Percentiles rank a stretch among this genome's conserved stretches.
phyloP scores from a whole-genome alignment of 257 asterid genomes.

The Agastache rugosa region DNA sequence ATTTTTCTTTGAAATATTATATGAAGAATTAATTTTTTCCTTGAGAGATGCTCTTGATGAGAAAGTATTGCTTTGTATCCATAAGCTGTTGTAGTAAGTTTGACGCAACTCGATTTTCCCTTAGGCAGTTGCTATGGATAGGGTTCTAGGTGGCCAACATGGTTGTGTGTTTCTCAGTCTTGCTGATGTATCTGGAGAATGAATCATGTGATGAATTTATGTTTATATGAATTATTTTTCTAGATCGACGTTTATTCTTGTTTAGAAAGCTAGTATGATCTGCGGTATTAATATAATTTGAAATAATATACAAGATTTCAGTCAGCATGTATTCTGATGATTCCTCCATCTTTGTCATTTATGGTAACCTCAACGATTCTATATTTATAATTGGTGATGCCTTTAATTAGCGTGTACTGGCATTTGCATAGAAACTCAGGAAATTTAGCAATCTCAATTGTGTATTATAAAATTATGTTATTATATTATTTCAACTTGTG shows the following conservation, averaged over 20 bases:
- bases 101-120: background rate
- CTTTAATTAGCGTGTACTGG: constrained; percentile 13
- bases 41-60: background rate
- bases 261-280: background rate
- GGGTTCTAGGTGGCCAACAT: constrained; percentile 12
- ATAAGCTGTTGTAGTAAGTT: background rate
- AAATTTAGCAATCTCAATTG: constrained; percentile 7
- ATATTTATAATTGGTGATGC: background rate
- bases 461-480: constrained; percentile 28
- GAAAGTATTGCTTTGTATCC: background rate
- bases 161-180: constrained; percentile 4
- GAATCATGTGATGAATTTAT: background rate
- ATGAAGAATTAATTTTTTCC: background rate
- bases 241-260: constrained; percentile 11
- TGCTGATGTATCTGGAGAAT: background rate
- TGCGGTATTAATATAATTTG: background rate
- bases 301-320: constrained; percentile 8
- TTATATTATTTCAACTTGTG: constrained; percentile 39
- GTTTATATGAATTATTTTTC: background rate
- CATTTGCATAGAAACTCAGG: constrained; percentile 18
- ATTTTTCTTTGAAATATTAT: background rate
- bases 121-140: background rate
- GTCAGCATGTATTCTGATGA: constrained; percentile 5
- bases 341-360: constrained; percentile 25
- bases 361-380: constrained; percentile 19